Evolutionary conservation across 345 rosid species (phyloP).

Genomic region (Corchorus capsularis): DNA sequence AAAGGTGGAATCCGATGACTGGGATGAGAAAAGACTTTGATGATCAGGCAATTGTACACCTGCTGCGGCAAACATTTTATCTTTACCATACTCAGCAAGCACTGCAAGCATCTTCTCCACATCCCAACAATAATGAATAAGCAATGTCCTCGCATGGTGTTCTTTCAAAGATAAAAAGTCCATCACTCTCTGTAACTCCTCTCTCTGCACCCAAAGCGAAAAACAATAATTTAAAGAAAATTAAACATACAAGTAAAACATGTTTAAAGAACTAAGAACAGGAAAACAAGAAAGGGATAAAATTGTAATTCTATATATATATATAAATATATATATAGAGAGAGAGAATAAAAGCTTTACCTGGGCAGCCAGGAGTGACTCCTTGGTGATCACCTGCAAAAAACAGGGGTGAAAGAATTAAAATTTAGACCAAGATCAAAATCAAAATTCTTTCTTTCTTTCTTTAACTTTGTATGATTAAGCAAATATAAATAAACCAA

Average conservation of each 20-base stretch:
- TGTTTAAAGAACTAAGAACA: neutral
- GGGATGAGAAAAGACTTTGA: neutral
- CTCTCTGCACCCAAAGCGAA: slow-evolving; percentile 34
- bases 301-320: neutral
- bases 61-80: slow-evolving; percentile 33
- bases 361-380: slow-evolving; percentile 46
- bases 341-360: slow-evolving; percentile 17
- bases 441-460: neutral
- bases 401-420: neutral
- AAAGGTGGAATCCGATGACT: slow-evolving; percentile 6
- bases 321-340: no score
- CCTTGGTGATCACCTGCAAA: slow-evolving; percentile 42
- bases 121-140: slow-evolving; percentile 46
- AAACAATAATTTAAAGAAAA: neutral
- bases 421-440: neutral
- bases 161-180: slow-evolving; percentile 50
- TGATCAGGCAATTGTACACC: slow-evolving; percentile 29
- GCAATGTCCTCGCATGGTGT: slow-evolving; percentile 39
- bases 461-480: neutral
- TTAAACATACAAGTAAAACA: neutral
- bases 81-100: slow-evolving; percentile 41
- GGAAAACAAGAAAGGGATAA: neutral
- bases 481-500: neutral
- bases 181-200: slow-evolving; percentile 48
- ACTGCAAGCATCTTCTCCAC: slow-evolving; percentile 36